Conservation (phyloP, 2,329 filamentous ascomycete species). For the Trichoderma polysporum region DNA sequence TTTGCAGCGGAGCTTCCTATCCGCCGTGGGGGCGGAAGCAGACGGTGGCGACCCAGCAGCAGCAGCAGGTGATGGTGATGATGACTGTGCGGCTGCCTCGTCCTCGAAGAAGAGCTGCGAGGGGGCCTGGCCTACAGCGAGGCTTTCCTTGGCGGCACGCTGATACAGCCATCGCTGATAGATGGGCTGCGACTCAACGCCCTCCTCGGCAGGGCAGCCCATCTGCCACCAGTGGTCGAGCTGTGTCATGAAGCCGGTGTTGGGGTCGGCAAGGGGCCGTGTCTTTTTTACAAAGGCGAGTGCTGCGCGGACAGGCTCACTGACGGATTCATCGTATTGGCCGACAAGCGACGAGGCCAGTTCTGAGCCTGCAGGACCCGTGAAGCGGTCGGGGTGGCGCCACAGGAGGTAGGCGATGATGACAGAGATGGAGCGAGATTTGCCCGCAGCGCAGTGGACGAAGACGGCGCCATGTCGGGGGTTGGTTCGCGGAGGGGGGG, state of each 20-base stretch:
- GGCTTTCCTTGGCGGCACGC: constrained; percentile 54
- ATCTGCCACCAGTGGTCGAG: constrained; percentile 84
- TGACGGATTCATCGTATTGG: constrained; percentile 36
- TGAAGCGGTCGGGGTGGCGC: constrained; percentile 57
- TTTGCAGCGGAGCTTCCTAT: constrained; percentile 67
- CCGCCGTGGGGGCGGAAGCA: constrained; percentile 22
- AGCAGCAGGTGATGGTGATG: not conserved
- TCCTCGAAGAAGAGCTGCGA: constrained; percentile 82
- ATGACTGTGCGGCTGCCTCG: constrained; percentile 40
- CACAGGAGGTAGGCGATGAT: constrained; percentile 83
- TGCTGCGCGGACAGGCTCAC: constrained; percentile 57
- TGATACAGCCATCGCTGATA: constrained; percentile 74
- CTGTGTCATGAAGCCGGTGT: constrained; percentile 87
- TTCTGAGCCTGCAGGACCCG: constrained; percentile 29
- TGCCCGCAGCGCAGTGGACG: constrained; percentile 85
- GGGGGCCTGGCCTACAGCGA: constrained; percentile 76
- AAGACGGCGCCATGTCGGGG: constrained; percentile 46
- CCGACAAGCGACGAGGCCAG: constrained; percentile 13
- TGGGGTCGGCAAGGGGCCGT: constrained; percentile 81
- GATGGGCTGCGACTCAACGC: constrained; percentile 63
- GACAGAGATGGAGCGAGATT: constrained; percentile 85
- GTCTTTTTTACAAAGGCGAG: constrained; percentile 67
- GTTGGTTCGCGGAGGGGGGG: constrained; percentile 9
- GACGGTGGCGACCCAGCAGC: not conserved
- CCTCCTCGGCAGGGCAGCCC: constrained; percentile 66